Conservation (phyloP, 2,329 filamentous ascomycete genomes). For the Bipolaris zeicola region DNA sequence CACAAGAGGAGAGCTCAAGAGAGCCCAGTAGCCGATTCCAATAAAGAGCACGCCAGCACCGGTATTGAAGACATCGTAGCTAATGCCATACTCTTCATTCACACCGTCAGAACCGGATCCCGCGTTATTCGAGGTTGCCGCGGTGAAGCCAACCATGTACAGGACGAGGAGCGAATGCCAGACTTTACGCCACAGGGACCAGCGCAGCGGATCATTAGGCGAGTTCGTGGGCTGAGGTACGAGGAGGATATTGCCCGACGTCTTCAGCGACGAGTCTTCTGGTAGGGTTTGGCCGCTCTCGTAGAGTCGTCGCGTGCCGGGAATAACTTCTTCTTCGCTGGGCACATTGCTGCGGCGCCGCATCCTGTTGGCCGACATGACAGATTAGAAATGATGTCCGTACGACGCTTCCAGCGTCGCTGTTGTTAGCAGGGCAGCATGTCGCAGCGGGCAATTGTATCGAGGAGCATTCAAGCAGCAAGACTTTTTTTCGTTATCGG, state of each 20-base stretch:
- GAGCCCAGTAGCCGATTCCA: neutral
- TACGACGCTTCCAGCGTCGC: constrained; percentile 1
- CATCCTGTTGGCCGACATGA: neutral
- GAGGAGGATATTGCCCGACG: neutral
- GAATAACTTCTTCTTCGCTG: neutral
- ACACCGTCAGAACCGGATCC: constrained; percentile 1
- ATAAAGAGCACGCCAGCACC: constrained; percentile 1
- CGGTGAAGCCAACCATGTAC: constrained; percentile 1
- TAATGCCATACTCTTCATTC: constrained; percentile 1
- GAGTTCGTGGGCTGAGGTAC: constrained; percentile 1
- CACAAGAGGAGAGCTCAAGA: constrained; percentile 1
- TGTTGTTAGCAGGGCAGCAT: constrained; percentile 1
- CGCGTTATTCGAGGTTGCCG: constrained; percentile 1
- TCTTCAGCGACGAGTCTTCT: neutral
- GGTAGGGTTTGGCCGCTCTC: neutral
- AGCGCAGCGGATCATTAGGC: constrained; percentile 2
- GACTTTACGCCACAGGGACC: neutral
- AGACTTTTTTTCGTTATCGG: constrained; percentile 3
- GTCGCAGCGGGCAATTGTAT: neutral
- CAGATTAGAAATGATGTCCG: neutral
- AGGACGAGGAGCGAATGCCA: constrained; percentile 2
- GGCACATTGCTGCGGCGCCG: neutral
- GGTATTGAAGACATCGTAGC: constrained; percentile 1
- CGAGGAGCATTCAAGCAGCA: neutral
- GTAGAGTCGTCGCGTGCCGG: neutral